Conservation (phyloP, 805 yeast genomes). For the Yarrowia alimentaria region DNA sequence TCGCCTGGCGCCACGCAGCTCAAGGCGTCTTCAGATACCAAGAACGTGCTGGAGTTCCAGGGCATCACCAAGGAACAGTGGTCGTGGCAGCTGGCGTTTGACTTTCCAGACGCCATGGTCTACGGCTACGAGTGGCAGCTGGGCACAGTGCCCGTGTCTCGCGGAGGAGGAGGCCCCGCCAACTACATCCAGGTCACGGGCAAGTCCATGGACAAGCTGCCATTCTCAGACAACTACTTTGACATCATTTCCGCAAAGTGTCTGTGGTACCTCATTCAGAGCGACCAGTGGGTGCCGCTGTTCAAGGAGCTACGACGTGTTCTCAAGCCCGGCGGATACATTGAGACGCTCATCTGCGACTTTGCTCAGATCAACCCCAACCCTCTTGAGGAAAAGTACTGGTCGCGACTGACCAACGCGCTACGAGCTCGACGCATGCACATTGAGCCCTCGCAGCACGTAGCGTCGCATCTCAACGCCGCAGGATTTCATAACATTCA, state of each 20-base stretch:
- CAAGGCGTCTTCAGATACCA: conserved; percentile 3
- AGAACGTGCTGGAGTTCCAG: conserved; percentile 34
- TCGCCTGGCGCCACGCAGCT: conserved; percentile 34
- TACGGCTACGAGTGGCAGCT: conserved; percentile 37
- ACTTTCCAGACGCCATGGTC: conserved; percentile 36
- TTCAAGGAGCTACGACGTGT: conserved; percentile 36
- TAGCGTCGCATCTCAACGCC: conserved; percentile 30
- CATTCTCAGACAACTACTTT: conserved; percentile 39
- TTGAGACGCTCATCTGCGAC: conserved; percentile 37
- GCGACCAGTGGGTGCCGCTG: conserved; percentile 34
- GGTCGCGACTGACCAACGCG: conserved; percentile 27
- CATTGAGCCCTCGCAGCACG: conserved; percentile 26
- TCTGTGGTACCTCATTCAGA: conserved; percentile 37
- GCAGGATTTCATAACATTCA: conserved; percentile 36
- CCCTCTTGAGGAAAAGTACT: conserved; percentile 14
- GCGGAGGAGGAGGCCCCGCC: conserved; percentile 35
- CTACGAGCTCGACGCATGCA: conserved; percentile 25
- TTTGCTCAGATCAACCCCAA: conserved; percentile 29
- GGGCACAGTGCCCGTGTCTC: conserved; percentile 27
- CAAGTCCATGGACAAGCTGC: conserved; percentile 33
- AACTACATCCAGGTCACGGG: conserved; percentile 38
- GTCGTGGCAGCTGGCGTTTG: conserved; percentile 41
- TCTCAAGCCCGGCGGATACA: conserved; percentile 39
- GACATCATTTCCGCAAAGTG: conserved; percentile 38
- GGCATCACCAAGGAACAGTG: conserved; percentile 36